phyloP scores from a whole-genome alignment of 129 eudicot species.

The Tagetes patula region DNA sequence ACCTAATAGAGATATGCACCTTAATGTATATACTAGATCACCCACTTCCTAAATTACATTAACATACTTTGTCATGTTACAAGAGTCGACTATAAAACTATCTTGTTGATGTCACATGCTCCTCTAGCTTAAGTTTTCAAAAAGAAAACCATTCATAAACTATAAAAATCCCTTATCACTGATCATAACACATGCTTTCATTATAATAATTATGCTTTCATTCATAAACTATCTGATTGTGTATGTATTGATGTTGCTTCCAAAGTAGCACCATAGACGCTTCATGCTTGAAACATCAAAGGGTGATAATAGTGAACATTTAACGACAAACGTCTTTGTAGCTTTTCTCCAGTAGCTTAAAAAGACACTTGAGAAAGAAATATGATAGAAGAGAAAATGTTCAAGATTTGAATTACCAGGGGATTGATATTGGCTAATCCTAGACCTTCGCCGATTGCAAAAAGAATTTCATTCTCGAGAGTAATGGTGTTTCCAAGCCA shows the following conservation, averaged over 20 bases:
- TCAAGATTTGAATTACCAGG: constrained; percentile 50
- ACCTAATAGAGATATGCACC: too few relatives aligned
- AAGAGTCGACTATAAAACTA: too few relatives aligned
- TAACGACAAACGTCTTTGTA: background rate
- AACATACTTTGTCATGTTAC: too few relatives aligned
- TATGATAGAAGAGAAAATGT: constrained; percentile 8
- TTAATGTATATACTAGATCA: too few relatives aligned
- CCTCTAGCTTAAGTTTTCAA: too few relatives aligned
- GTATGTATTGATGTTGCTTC: background rate
- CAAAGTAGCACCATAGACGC: constrained; percentile 9
- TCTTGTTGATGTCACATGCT: too few relatives aligned
- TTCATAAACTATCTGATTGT: background rate
- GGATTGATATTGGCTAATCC: constrained; percentile 68
- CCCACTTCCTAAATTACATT: too few relatives aligned
- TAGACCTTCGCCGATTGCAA: constrained; percentile 71
- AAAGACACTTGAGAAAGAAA: constrained; percentile 18
- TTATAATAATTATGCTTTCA: too few relatives aligned
- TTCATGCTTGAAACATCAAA: background rate
- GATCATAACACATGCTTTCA: too few relatives aligned
- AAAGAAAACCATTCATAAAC: too few relatives aligned
- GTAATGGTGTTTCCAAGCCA: constrained; percentile 45
- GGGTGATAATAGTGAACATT: background rate
- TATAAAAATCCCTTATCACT: too few relatives aligned
- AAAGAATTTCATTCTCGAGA: constrained; percentile 60
- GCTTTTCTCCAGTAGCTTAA: constrained; percentile 9